Conservation (phyloP, 257 asterid species). For the Linderniella brevidens region DNA sequence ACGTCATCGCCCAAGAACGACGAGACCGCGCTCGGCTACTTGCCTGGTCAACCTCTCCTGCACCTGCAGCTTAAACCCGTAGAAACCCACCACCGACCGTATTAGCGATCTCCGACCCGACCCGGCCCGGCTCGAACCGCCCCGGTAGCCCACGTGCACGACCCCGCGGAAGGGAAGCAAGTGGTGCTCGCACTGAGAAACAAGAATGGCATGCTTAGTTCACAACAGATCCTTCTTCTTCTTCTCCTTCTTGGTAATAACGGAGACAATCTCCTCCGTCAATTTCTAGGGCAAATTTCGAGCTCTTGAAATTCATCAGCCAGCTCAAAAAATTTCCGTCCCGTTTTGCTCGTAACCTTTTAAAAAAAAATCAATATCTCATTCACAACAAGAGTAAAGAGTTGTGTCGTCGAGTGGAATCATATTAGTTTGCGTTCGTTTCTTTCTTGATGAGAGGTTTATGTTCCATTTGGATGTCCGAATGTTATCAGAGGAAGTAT, state of each 20-base stretch:
- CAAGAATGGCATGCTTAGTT: constrained; percentile 59
- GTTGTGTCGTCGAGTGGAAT: no score
- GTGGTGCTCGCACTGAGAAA: constrained; percentile 92
- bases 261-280: constrained; percentile 29
- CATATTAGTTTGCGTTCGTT: no score
- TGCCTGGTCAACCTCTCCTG: constrained; percentile 94
- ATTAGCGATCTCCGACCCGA: constrained; percentile 37
- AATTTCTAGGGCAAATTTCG: constrained; percentile 42
- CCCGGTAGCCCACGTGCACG: constrained; percentile 59
- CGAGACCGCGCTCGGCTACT: constrained; percentile 68
- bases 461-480: no score
- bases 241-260: constrained; percentile 16
- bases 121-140: constrained; percentile 12
- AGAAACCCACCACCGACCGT: constrained; percentile 66
- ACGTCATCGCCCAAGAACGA: constrained; percentile 64
- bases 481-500: no score
- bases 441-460: no score
- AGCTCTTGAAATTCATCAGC: constrained; percentile 52
- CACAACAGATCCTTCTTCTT: constrained; percentile 26
- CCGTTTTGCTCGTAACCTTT: constrained; percentile 66
- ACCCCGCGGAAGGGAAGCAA: constrained; percentile 87
- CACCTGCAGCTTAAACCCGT: constrained; percentile 88
- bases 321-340: constrained; percentile 56
- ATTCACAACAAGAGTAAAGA: no score
- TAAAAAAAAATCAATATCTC: no score